Base-by-base conservation (phyloP, 2,329 filamentous ascomycete species). In the Alternaria consortialis region DNA sequence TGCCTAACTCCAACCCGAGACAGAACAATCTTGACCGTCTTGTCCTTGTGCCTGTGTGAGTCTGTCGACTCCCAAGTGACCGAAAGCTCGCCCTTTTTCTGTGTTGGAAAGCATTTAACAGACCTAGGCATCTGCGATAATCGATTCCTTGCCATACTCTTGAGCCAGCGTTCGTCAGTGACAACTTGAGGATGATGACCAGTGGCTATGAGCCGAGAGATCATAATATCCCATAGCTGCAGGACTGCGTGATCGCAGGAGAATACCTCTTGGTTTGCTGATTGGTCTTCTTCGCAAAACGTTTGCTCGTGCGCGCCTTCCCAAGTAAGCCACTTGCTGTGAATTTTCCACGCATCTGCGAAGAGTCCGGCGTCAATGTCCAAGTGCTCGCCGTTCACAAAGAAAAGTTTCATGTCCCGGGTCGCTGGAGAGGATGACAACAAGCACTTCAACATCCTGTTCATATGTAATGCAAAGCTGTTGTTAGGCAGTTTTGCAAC, bases 81-180 rank as follows among this genome's bases (percentile, higher is more conserved):
- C 8, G 12, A 1, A 6, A 46, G 15, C 3, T 46, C 43, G 13
- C 43, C 43, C 15, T 51, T 37, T 11, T 37, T 39, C 23, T 17
- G 3, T 7, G 47, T 51, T 1, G 20, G 2, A 7, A 5, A 0
- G 9, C 32, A 51, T 3, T 39, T 8, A 13, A 51, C 47, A 3
- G 20, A 51, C 11, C 47, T 25, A n/a, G 47, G 47, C 47, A 51
- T 65, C 25, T n/a, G 52, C 54, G 4, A 62, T 23, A 20, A 54
- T 53, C 17, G 58, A 37, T 31, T 62, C 51, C 6, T 50, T 31
- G n/a, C 47, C 47, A 37, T 34, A 6, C 37, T 56, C 13, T 44
- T 63, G 4, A 40, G 29, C 23, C 43, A 46, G 5, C 27, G 15
- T 5, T 46, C 43, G 0, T 46, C 13, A 7, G 15, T 12, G 11